Evolutionary conservation across 352 stramenopile genomes (phyloP).

Genomic region (Phytophthora colocasiae): DNA sequence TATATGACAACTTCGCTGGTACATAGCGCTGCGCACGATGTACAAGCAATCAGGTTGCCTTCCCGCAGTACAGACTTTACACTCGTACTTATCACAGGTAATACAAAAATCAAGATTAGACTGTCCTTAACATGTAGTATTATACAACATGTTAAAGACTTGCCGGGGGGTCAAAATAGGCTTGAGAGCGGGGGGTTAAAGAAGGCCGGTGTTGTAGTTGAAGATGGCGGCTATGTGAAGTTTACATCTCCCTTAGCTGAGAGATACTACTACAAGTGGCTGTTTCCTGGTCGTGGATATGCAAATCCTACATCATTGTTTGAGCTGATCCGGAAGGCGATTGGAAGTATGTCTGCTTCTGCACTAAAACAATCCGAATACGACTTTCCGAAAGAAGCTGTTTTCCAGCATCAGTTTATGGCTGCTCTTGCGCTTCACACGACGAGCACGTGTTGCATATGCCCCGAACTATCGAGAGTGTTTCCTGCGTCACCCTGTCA

Average conservation of each 20-base stretch:
- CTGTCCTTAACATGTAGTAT: no score
- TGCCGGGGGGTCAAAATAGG: no score
- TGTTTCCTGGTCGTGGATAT: slow-evolving; percentile 10
- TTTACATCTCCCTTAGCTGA: slow-evolving; percentile 17
- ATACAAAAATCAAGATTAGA: no score
- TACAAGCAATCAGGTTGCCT: no score
- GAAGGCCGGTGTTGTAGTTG: slow-evolving; percentile 4
- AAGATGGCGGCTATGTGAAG: slow-evolving; percentile 1
- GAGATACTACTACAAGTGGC: slow-evolving; percentile 14
- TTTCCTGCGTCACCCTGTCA: not conserved
- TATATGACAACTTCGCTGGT: no score
- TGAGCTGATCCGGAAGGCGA: slow-evolving; percentile 21
- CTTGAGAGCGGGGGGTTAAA: no score
- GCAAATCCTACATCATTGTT: slow-evolving; percentile 13
- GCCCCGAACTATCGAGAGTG: slow-evolving; percentile 11
- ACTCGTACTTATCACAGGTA: no score
- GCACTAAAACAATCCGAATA: not conserved
- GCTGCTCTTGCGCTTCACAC: slow-evolving; percentile 2
- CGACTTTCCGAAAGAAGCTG: slow-evolving; percentile 23
- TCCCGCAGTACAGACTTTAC: no score
- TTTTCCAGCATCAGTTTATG: slow-evolving; percentile 33
- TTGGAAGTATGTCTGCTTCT: slow-evolving; percentile 4
- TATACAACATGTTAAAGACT: no score
- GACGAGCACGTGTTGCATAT: slow-evolving; percentile 5
- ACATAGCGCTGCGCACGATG: no score